Base-by-base conservation (phyloP, 768 basidiomycete genomes). In the Asterophora parasitica region DNA sequence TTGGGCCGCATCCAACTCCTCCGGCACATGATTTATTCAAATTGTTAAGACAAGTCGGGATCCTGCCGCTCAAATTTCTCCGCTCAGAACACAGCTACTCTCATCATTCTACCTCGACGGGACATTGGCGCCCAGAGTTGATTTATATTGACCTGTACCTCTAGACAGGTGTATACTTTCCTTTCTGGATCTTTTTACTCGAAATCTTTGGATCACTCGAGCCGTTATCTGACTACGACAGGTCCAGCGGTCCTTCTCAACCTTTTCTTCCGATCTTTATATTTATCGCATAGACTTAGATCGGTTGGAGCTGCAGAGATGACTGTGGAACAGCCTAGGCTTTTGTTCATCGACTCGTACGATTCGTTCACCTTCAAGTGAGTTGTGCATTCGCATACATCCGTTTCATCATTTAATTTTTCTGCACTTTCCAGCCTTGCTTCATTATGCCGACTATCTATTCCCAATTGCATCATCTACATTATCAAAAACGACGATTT, bases 361-460 rank as follows among this genome's bases (percentile, higher is more conserved):
- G 89, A 91, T 63, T 90, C 88, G 1, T 92, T 91, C 65, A 87
- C 89, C n/a, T 78, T 79, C 78, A 92, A 91, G 88, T 89, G 46
- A 49, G 84, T 73, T 37, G 20, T 34, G 26, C 6, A 36, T 28
- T 10, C 17, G 19, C 4, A 15, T 50, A 33, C 23, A 9, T 33
- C 27, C 44, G 7, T 26, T 26, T 12, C 10, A 51, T 6, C 27
- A 27, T 23, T 41, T 26, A 37, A 28, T 46, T 41, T 23, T 23
- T 23, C 23, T 6, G 6, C 23, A 23, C 32, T 23, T 13, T 47
- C 4, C 38, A 91, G 89, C 59, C 79, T 92, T 46, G 88, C 87
- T 42, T 76, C 86, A 7, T 68, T 90, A 19, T 84, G 81, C 65
- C 77, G 78, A 38, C 69, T 67, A 49, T 73, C 83, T 27, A 82